These are phyloP conservation scores for Aspergillus fumigatus DNA, from an alignment of 2,329 filamentous ascomycete genomes.

Conservation along the genomic window DNA sequence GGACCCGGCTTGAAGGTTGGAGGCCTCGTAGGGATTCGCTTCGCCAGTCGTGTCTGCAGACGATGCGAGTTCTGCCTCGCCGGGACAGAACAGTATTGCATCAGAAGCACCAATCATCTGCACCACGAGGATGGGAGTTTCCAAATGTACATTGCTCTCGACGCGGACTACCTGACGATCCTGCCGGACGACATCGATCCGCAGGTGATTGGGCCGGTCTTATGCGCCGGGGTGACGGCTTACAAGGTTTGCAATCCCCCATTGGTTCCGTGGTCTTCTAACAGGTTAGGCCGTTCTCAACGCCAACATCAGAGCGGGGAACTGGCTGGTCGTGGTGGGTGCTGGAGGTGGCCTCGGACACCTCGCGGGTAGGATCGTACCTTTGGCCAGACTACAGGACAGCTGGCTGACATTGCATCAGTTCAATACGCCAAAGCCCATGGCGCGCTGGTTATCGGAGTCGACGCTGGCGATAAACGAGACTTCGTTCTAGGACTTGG, in stretches of 20 bases:
- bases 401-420: slow-evolving; percentile 11
- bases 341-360: slow-evolving; percentile 46
- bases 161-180: slow-evolving; percentile 42
- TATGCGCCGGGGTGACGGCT: slow-evolving; percentile 44
- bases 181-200: slow-evolving; percentile 43
- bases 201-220: slow-evolving; percentile 37
- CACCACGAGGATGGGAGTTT: slow-evolving; percentile 46
- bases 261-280: background rate
- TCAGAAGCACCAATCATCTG: slow-evolving; percentile 41
- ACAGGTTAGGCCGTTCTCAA: slow-evolving; percentile 38
- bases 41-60: slow-evolving; percentile 40
- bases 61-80: slow-evolving; percentile 43
- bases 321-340: slow-evolving; percentile 44
- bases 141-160: slow-evolving; percentile 43
- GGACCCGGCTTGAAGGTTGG: slow-evolving; percentile 34
- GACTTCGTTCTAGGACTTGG: slow-evolving; percentile 39
- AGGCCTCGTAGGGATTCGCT: slow-evolving; percentile 41
- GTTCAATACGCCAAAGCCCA: slow-evolving; percentile 44
- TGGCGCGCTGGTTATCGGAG: slow-evolving; percentile 40
- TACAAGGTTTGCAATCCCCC: slow-evolving; percentile 33
- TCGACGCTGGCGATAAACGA: slow-evolving; percentile 40
- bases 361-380: slow-evolving; percentile 34
- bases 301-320: slow-evolving; percentile 35
- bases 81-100: slow-evolving; percentile 39
- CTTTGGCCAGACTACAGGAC: background rate